These are phyloP conservation scores for Thielaviopsis ethacetica DNA, from an alignment of 2,329 filamentous ascomycete species.

Conservation along the genomic window DNA sequence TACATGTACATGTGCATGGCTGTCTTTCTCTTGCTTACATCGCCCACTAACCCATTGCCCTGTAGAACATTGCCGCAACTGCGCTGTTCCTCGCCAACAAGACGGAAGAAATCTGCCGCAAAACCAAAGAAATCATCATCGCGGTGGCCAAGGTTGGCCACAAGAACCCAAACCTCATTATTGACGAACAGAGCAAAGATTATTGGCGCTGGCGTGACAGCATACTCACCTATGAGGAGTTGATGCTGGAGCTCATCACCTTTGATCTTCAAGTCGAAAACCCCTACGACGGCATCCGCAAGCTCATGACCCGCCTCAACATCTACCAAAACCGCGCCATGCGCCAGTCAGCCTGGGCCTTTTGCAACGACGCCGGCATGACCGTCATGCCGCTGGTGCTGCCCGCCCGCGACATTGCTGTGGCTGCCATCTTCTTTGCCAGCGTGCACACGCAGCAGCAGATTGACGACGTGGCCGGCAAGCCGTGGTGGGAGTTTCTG, in stretches of 20 bases:
- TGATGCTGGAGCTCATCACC: constrained; percentile 78
- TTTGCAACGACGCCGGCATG: constrained; percentile 77
- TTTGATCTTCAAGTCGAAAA: constrained; percentile 88
- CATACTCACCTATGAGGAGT: constrained; percentile 80
- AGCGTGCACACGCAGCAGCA: constrained; percentile 55
- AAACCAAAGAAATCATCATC: constrained; percentile 87
- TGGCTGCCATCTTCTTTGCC: constrained; percentile 74
- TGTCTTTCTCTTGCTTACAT: background rate
- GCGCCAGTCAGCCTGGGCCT: constrained; percentile 80
- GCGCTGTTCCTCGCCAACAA: constrained; percentile 90
- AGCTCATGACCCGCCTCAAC: constrained; percentile 57
- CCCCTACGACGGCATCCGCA: constrained; percentile 71
- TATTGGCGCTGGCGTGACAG: constrained; percentile 97
- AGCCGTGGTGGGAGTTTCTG: constrained; percentile 76
- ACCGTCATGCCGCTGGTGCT: constrained; percentile 74
- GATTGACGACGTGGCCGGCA: constrained; percentile 61
- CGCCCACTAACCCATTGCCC: background rate
- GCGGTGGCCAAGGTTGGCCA: constrained; percentile 88
- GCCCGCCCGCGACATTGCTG: constrained; percentile 64
- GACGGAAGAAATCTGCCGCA: constrained; percentile 90
- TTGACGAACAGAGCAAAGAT: constrained; percentile 95
- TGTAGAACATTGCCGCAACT: constrained; percentile 68
- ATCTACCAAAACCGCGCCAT: constrained; percentile 67
- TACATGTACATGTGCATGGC: background rate
- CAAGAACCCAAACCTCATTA: constrained; percentile 76